Conservation (phyloP, 2,329 filamentous ascomycete genomes). For the Cladosporium sp. region DNA sequence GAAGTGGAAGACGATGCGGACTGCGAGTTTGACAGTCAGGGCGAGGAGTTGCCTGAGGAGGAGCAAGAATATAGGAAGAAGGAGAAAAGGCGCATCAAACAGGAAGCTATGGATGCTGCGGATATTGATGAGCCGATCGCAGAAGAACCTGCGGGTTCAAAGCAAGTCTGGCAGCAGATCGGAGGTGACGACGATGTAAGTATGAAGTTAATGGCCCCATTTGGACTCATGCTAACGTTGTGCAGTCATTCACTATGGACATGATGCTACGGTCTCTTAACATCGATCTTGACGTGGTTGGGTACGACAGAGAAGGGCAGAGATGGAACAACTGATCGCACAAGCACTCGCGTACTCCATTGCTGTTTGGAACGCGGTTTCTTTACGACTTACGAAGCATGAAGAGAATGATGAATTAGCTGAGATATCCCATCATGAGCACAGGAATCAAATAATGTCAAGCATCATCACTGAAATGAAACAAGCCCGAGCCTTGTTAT, state of each 20-base stretch:
- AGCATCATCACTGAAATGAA: too few relatives aligned
- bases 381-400: conserved; percentile 1
- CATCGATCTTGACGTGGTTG: conserved; percentile 57
- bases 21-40: conserved; percentile 30
- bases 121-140: conserved; percentile 28
- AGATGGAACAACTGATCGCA: conserved; percentile 49
- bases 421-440: background rate
- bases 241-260: conserved; percentile 60
- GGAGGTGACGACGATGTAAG: conserved; percentile 37
- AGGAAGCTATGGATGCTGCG: conserved; percentile 36
- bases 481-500: too few relatives aligned
- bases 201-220: conserved; percentile 4
- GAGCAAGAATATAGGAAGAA: conserved; percentile 42
- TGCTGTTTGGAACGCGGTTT: background rate
- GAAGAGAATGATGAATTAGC: background rate
- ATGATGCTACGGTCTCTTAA: conserved; percentile 63
- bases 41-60: conserved; percentile 29
- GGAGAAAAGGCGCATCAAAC: conserved; percentile 45
- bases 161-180: conserved; percentile 24
- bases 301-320: conserved; percentile 53
- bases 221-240: background rate
- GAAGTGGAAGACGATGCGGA: conserved; percentile 32
- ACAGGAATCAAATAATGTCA: too few relatives aligned
- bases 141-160: conserved; percentile 31
- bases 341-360: background rate